Base-by-base conservation (phyloP, 225 moss, liverwort and hornwort species). In the Rhytidiadelphus loreus region DNA sequence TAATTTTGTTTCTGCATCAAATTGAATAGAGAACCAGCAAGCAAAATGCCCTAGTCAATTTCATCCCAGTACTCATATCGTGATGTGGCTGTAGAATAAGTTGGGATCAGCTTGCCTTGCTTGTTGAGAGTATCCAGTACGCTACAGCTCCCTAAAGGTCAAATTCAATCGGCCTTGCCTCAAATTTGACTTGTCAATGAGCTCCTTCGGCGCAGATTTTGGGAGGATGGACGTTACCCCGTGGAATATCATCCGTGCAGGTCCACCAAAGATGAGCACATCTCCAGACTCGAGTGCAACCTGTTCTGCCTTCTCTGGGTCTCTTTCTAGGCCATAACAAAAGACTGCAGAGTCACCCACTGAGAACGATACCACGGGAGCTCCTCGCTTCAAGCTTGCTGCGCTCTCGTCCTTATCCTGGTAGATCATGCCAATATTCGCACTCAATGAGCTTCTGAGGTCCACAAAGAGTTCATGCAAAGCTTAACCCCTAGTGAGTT, bases 401-500 rank as follows among this genome's bases (percentile, higher is more conserved):
- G 94, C 60, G 90, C 95, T 97, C 93, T 98, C 97, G 87, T 95
- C 97, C 90, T 98, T 97, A 86, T 98, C 98, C 98, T 98, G 95
- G 80, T 50, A 63, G 83, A 68, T 91, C 71, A 77, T 66, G 59
- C 86, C 84, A 84, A 84, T 50, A 57, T 58, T 50, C 83, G 26
- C 62, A 83, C 25, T 86, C 83, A 52, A 79, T 89, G 60, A 90
- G 82, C 41, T 88, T 43, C 68, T 59, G 82, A 61, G n/a, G 52
- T 77, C 44, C 59, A 69, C 35, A 70, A 84, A 70, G 23, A 84
- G 56, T 84, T 22, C 65, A n/a, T 57, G 73, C 62, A 83, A 56
- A 87, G 56, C 79, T 68, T 74, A 59, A 68, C 18, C 30, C 14
- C 13, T 21, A 22, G 30, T 24, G 22, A 20, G 56, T 69, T 55